These are phyloP conservation scores for Schwanniomyces occidentalis DNA, from an alignment of 805 yeast genomes.

Conservation along the genomic window DNA sequence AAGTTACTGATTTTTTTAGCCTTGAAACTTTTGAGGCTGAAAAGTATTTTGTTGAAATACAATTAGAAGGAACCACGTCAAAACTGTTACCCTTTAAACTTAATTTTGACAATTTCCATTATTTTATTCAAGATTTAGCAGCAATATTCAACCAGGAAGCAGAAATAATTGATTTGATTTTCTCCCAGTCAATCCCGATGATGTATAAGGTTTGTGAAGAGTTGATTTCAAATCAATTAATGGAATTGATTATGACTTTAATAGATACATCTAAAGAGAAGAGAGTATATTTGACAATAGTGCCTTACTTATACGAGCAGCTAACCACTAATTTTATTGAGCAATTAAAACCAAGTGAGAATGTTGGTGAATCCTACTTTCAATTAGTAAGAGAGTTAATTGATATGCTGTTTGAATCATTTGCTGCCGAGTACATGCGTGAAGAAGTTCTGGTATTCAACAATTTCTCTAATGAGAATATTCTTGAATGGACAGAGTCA, in stretches of 20 bases:
- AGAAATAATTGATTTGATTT: slow-evolving; percentile 40
- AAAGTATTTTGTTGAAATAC: slow-evolving; percentile 17
- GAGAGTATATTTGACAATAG: slow-evolving; percentile 31
- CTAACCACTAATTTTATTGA: slow-evolving; percentile 26
- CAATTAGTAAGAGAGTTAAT: slow-evolving; percentile 34
- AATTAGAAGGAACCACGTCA: slow-evolving; percentile 1
- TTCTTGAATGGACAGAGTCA: slow-evolving; percentile 33
- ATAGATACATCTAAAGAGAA: slow-evolving; percentile 27
- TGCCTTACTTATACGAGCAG: slow-evolving; percentile 41
- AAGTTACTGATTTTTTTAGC: slow-evolving; percentile 27
- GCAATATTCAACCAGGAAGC: slow-evolving; percentile 38
- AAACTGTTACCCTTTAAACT: neutral
- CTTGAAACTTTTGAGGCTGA: slow-evolving; percentile 27
- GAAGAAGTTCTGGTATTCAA: slow-evolving; percentile 35
- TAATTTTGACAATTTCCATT: slow-evolving; percentile 19
- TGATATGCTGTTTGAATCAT: slow-evolving; percentile 43
- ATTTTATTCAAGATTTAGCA: slow-evolving; percentile 30
- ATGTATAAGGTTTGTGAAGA: slow-evolving; percentile 50
- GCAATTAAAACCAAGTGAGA: slow-evolving; percentile 27
- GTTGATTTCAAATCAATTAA: slow-evolving; percentile 40
- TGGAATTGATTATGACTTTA: slow-evolving; percentile 30
- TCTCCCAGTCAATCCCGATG: slow-evolving; percentile 47
- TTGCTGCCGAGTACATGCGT: slow-evolving; percentile 38
- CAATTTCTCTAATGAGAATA: slow-evolving; percentile 20
- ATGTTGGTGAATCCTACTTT: slow-evolving; percentile 38